A percentile compares a stretch with the other conserved stretches of the same genome.
Conservation (phyloP, 306 rosid genomes). For the Inga laurina region DNA sequence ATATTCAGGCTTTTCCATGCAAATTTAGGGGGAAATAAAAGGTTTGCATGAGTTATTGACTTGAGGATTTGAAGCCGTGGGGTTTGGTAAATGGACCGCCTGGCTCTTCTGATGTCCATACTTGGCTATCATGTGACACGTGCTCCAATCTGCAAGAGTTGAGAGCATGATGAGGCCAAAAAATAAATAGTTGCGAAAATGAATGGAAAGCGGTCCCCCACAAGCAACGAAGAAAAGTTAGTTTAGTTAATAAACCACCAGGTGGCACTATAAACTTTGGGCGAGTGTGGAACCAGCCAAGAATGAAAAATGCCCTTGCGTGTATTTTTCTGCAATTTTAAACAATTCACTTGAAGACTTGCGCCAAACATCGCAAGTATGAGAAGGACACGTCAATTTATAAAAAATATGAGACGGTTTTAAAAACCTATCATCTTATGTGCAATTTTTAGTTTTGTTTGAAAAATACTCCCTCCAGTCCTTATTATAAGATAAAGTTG, state of each 20-base stretch:
- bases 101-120: background rate
- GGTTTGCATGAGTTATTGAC: background rate
- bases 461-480: too few relatives aligned
- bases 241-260: background rate
- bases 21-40: too few relatives aligned
- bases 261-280: background rate
- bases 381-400: background rate
- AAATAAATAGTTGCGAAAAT: background rate
- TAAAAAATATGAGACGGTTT: background rate
- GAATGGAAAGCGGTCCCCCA: background rate
- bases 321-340: background rate
- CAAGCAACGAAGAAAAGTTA: background rate
- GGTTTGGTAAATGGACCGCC: background rate
- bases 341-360: background rate
- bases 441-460: too few relatives aligned
- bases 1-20: background rate
- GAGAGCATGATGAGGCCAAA: background rate
- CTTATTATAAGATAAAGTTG: too few relatives aligned
- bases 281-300: background rate
- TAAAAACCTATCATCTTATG: background rate
- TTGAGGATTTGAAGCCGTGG: background rate
- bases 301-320: background rate
- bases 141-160: background rate
- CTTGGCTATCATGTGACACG: background rate
- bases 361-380: background rate